A percentile compares a stretch with the other conserved stretches of the same genome.
Conservation (phyloP, 2,329 filamentous ascomycete species). For the Tricladium varicosporioides region DNA sequence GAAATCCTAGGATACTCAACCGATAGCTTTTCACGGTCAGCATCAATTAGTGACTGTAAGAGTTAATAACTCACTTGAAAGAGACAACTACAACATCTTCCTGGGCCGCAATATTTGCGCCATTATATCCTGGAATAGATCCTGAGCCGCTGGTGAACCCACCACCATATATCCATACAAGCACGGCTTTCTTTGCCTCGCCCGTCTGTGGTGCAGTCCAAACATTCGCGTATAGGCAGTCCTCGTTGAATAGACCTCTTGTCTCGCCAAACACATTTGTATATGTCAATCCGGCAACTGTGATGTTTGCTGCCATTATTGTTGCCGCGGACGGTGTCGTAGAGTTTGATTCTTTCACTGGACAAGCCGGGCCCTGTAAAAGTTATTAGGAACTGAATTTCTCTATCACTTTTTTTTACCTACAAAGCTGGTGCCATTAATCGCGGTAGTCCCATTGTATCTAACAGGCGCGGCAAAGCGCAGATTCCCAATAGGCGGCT, state of each 20-base stretch:
- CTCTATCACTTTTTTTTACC: not conserved
- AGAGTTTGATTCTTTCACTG: conserved; percentile 5
- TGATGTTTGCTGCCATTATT: conserved; percentile 24
- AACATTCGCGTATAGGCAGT: conserved; percentile 40
- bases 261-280: conserved; percentile 10
- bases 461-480: conserved; percentile 36
- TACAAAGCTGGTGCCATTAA: conserved; percentile 19
- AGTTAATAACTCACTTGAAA: conserved; percentile 41
- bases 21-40: conserved; percentile 36
- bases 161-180: conserved; percentile 46
- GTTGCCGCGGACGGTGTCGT: not conserved
- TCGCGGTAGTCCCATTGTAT: conserved; percentile 7
- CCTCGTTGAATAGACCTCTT: conserved; percentile 29
- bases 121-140: conserved; percentile 40
- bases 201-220: conserved; percentile 37
- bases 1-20: conserved; percentile 39
- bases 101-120: conserved; percentile 41
- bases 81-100: conserved; percentile 46
- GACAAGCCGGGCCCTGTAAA: conserved; percentile 23
- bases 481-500: conserved; percentile 36
- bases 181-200: conserved; percentile 39
- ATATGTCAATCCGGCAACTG: conserved; percentile 16
- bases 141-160: conserved; percentile 40
- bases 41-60: conserved; percentile 12
- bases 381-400: conserved; percentile 7